These are phyloP conservation scores for Globisporangium ultimum DNA, from an alignment of 352 stramenopile genomes.

Conservation along the genomic window DNA sequence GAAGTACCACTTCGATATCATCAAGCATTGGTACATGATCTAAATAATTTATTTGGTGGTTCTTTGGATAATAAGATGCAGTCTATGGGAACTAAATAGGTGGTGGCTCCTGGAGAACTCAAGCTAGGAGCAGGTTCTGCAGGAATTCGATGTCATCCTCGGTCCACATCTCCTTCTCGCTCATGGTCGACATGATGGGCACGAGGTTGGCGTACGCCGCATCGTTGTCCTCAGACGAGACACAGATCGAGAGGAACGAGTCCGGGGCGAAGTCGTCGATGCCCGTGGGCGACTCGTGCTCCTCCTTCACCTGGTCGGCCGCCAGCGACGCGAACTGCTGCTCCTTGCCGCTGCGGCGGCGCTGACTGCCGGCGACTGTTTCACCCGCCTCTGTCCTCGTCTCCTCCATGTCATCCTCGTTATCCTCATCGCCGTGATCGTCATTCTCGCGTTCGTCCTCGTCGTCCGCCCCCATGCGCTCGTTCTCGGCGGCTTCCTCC, in stretches of 20 bases:
- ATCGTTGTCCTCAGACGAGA: conserved; percentile 23
- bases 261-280: conserved; percentile 62
- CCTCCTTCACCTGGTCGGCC: conserved; percentile 19
- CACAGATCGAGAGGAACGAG: conserved; percentile 45
- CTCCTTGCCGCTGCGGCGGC: conserved; percentile 11
- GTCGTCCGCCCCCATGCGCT: neutral
- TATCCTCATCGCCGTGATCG: neutral
- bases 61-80: neutral
- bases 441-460: neutral
- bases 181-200: conserved; percentile 40
- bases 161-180: conserved; percentile 64
- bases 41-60: conserved; percentile 4
- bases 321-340: conserved; percentile 4
- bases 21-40: neutral
- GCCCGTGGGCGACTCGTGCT: conserved; percentile 44
- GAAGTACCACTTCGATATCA: too few species aligned
- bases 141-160: conserved; percentile 83
- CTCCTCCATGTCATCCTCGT: conserved; percentile 2
- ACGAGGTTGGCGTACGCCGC: conserved; percentile 36
- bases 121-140: conserved; percentile 66
- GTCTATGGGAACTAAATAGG: too few species aligned
- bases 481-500: neutral
- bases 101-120: conserved; percentile 5
- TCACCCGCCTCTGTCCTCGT: neutral
- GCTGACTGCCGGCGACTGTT: neutral